These are phyloP conservation scores for Mollisiaceae sp. DNA, from an alignment of 2,329 filamentous ascomycete genomes.

Conservation along the genomic window DNA sequence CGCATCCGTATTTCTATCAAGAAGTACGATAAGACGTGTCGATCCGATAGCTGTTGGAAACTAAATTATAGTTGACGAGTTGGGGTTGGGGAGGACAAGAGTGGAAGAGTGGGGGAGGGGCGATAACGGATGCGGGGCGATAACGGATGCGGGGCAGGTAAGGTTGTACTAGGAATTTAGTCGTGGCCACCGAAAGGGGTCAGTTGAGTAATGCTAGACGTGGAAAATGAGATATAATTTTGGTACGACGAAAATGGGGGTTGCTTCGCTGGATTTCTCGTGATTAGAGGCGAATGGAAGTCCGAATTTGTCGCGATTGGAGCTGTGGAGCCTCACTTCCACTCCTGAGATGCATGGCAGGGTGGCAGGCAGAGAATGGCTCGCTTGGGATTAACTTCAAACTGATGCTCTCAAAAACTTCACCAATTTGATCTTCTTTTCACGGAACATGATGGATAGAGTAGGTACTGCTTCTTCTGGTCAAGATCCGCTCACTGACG, in stretches of 20 bases:
- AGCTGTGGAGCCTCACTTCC: neutral
- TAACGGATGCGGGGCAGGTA: conserved; percentile 6
- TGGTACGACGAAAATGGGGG: neutral
- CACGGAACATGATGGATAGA: conserved; percentile 12
- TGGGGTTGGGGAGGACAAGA: neutral
- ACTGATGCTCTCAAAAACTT: neutral
- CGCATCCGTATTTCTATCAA: conserved; percentile 1
- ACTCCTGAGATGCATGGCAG: neutral
- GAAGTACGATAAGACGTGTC: neutral
- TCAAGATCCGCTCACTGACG: neutral
- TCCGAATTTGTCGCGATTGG: neutral
- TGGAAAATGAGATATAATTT: neutral
- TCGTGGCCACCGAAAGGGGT: neutral
- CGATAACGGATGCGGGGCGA: conserved; percentile 10
- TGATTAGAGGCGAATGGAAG: neutral
- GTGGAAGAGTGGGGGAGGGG: conserved; percentile 9
- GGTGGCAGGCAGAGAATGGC: neutral
- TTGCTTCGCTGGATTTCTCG: neutral
- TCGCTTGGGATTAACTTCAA: neutral
- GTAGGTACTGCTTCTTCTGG: conserved; percentile 10
- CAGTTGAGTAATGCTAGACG: neutral
- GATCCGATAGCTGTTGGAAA: neutral
- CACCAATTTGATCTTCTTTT: neutral
- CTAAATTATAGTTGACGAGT: neutral
- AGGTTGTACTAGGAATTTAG: neutral